Evolutionary conservation across 768 basidiomycete genomes (phyloP), one percentile per base, ranked within the genome.

Genomic region (Wakefieldia striispora): DNA sequence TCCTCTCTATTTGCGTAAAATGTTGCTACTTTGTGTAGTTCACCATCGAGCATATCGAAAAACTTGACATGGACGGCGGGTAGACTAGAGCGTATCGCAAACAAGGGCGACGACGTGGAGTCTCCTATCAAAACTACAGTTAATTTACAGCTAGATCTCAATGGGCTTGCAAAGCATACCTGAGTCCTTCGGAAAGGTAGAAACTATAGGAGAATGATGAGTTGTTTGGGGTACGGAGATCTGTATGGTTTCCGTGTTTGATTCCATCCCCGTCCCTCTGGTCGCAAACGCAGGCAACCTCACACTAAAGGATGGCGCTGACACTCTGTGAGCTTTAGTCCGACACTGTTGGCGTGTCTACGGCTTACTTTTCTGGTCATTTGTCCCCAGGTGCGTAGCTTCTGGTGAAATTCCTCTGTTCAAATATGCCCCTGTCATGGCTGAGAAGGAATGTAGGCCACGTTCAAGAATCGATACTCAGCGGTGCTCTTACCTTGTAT

Each of bases 11-110:
- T 81, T 6, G 78, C 60, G 64, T 91, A 98, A 67, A 99, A 99
- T 1, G 72, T 69, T 51, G 90, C 89, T 12, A 97, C 82, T 66
- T 95, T 97, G 19, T 86, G 82, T 3, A 97, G 72, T 63, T 99
- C 86, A 1, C 63, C 63, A 56, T 97, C 89, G 7, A 97, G 75
- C 20, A 82, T 73, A 3, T 80, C 75, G 51, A 98, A 90, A 71
- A 97, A 98, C 6, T 73, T 73, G 26, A 69, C 61, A 60, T 95
- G 87, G 20, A 76, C 69, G 0, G 81, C 74, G 12, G 82, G 75
- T 17, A 94, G 72, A 10, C 75, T 66, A 5, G 77, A 73, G 16
- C 88, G 63, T 21, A 89, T 66, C 19, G 76, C 71, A 20, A 66
- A 70, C 14, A 83, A 54, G 3, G 79, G 68, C 2, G 75, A 63